A percentile compares a stretch with the other conserved stretches of the same genome.
phyloP scores from a whole-genome alignment of 371 early-diverging fungal genomes.

The Mucor racemosus region DNA sequence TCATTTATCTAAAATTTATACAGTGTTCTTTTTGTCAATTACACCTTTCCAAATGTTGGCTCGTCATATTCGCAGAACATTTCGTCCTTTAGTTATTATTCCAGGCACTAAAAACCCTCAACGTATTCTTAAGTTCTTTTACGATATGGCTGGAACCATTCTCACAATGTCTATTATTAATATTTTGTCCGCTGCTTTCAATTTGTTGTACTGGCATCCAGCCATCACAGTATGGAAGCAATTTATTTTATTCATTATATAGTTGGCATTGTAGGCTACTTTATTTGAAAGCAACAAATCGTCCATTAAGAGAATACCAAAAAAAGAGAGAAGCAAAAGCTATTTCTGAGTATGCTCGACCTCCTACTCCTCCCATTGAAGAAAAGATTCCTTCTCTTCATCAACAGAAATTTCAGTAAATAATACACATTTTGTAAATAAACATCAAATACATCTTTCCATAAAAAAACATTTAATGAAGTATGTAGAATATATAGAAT shows the following conservation, averaged over 20 bases:
- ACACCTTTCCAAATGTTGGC: constrained; percentile 54
- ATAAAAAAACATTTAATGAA: neutral
- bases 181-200: constrained; percentile 71
- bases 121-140: constrained; percentile 43
- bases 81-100: constrained; percentile 66
- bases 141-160: constrained; percentile 69
- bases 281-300: neutral
- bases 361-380: constrained; percentile 14
- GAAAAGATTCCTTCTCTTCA: neutral
- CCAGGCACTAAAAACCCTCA: constrained; percentile 39
- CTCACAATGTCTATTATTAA: constrained; percentile 66
- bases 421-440: neutral
- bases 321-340: constrained; percentile 8
- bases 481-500: neutral
- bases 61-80: constrained; percentile 57
- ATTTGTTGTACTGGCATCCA: constrained; percentile 55
- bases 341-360: neutral
- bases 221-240: constrained; percentile 61
- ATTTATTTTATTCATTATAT: constrained; percentile 59
- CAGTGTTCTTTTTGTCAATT: constrained; percentile 59
- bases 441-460: neutral
- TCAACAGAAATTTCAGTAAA: neutral
- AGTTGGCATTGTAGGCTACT: neutral
- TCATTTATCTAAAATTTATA: neutral
- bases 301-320: neutral